A percentile compares a stretch with the other conserved stretches of the same genome.
Evolutionary conservation across 352 stramenopile species (phyloP).

Genomic region (Phytopythium sindhum): DNA sequence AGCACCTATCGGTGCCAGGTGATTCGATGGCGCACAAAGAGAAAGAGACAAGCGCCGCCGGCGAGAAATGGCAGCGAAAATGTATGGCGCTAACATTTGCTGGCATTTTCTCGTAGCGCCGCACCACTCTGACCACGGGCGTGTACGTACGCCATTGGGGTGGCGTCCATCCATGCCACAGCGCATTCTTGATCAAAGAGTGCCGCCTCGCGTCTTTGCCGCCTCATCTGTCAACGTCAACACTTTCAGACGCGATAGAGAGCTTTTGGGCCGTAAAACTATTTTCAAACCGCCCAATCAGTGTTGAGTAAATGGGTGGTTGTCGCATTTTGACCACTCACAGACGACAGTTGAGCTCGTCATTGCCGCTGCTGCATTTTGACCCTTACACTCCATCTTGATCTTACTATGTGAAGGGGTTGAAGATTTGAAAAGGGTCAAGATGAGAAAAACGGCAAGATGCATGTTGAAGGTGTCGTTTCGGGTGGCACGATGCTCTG

Average conservation of each 20-base stretch:
- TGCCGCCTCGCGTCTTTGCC: constrained; percentile 2
- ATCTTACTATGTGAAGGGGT: neutral
- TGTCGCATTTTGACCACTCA: constrained; percentile 8
- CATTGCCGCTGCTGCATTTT: neutral
- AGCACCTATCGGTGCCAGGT: neutral
- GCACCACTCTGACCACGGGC: neutral
- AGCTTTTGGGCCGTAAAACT: neutral
- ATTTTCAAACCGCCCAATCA: constrained; percentile 2
- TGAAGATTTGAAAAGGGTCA: neutral
- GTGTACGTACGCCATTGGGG: constrained; percentile 4
- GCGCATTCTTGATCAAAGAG: neutral
- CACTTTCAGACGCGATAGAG: neutral
- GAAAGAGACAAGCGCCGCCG: neutral
- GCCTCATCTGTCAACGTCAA: constrained; percentile 5
- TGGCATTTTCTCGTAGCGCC: neutral
- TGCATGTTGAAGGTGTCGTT: constrained; percentile 3
- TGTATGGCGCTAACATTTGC: neutral
- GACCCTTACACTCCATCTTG: neutral
- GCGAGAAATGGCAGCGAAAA: constrained; percentile 1
- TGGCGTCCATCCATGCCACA: neutral
- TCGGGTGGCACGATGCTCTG: neutral
- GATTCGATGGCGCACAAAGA: neutral
- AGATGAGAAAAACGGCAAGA: constrained; percentile 1
- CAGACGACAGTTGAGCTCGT: neutral
- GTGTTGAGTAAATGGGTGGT: neutral